phyloP scores from a whole-genome alignment of 1,284 basidiomycete species.

The Rugosomyces carneus region DNA sequence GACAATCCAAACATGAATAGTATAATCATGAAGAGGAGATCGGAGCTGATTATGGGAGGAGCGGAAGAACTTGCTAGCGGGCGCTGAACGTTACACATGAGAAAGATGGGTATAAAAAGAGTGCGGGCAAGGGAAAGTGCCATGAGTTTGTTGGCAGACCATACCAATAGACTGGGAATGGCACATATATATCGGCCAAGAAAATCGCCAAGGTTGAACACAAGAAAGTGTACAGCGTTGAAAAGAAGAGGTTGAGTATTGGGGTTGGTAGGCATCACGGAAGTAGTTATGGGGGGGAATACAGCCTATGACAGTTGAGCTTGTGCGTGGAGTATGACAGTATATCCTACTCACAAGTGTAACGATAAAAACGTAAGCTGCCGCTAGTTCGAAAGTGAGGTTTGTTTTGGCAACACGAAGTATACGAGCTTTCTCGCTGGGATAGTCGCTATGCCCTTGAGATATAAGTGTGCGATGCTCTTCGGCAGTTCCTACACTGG shows the following conservation, averaged over 20 bases:
- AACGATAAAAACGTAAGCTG: conserved; percentile 70
- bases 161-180: conserved; percentile 58
- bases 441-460: conserved; percentile 19
- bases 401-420: conserved; percentile 60
- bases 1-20: conserved; percentile 69
- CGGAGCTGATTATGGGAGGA: conserved; percentile 61
- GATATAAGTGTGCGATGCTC: conserved; percentile 33
- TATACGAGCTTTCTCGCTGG: conserved; percentile 36
- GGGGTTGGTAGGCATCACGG: conserved; percentile 60
- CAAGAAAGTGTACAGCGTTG: conserved; percentile 64
- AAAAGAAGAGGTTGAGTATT: conserved; percentile 59
- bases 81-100: conserved; percentile 75
- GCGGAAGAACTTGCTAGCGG: conserved; percentile 22
- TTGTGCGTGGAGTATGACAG: background rate
- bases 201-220: conserved; percentile 77
- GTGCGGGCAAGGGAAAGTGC: conserved; percentile 63
- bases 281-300: conserved; percentile 80
- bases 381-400: conserved; percentile 61
- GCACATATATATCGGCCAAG: conserved; percentile 70
- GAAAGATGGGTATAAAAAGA: conserved; percentile 77
- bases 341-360: conserved; percentile 58
- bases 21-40: conserved; percentile 68
- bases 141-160: conserved; percentile 59
- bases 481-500: conserved; percentile 22
- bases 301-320: conserved; percentile 51